Percentiles rank a stretch among this genome's conserved stretches.
phyloP scores from a whole-genome alignment of 768 basidiomycete genomes.

The Pleurotus platypus region DNA sequence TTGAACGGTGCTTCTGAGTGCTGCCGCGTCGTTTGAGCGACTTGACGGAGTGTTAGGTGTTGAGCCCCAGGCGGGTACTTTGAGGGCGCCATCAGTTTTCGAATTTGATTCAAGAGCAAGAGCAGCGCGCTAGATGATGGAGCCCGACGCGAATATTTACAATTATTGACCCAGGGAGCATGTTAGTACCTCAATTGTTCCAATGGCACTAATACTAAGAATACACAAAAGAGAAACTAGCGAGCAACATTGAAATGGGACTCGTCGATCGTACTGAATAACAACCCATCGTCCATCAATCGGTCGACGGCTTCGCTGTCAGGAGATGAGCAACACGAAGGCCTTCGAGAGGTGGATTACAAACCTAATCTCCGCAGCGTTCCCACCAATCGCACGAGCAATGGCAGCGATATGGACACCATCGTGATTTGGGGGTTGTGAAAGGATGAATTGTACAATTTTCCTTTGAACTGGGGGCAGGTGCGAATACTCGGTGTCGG shows the following conservation, averaged over 20 bases:
- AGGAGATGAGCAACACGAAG: background rate
- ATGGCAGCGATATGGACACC: conserved; percentile 77
- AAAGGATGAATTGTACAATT: conserved; percentile 64
- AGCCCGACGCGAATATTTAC: background rate
- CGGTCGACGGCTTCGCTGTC: conserved; percentile 67
- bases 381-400: conserved; percentile 57
- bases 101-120: background rate
- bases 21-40: background rate
- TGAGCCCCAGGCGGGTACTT: background rate
- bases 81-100: background rate
- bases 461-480: conserved; percentile 56
- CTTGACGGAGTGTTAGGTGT: background rate
- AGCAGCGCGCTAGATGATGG: background rate
- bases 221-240: conserved; percentile 15
- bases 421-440: conserved; percentile 43
- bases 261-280: conserved; percentile 81
- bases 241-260: conserved; percentile 67
- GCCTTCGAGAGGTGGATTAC: conserved; percentile 7
- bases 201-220: background rate
- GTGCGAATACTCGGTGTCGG: conserved; percentile 46
- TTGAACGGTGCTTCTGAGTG: background rate
- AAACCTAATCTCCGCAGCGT: conserved; percentile 64
- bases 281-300: conserved; percentile 75
- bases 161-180: background rate
- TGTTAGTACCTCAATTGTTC: background rate